phyloP scores from a whole-genome alignment of 2,329 filamentous ascomycete genomes.

The Leptographium radiaticola region DNA sequence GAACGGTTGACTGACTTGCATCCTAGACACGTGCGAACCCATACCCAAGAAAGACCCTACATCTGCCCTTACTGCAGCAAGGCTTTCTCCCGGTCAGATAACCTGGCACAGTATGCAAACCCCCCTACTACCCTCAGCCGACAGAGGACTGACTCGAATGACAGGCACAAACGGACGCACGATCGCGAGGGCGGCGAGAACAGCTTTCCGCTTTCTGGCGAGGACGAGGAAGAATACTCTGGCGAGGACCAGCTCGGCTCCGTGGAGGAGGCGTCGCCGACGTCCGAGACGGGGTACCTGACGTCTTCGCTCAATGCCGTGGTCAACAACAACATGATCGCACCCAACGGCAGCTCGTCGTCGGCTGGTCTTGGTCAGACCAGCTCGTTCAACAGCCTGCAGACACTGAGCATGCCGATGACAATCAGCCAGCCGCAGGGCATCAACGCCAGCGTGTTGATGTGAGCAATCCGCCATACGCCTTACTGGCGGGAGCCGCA shows the following conservation, averaged over 20 bases:
- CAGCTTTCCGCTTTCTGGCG: slow-evolving; percentile 54
- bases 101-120: slow-evolving; percentile 79
- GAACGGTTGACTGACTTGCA: slow-evolving; percentile 30
- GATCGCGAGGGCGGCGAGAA: slow-evolving; percentile 51
- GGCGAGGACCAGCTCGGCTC: slow-evolving; percentile 77
- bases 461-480: slow-evolving; percentile 14
- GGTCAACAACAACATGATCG: slow-evolving; percentile 18
- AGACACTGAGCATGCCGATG: slow-evolving; percentile 52
- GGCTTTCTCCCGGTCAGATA: slow-evolving; percentile 96
- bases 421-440: slow-evolving; percentile 41
- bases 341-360: slow-evolving; percentile 14
- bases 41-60: slow-evolving; percentile 98
- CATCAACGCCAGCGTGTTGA: slow-evolving; percentile 28
- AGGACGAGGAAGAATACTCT: slow-evolving; percentile 71
- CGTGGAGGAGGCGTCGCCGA: slow-evolving; percentile 65
- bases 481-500: neutral
- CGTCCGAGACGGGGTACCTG: slow-evolving; percentile 53
- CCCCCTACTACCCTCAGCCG: slow-evolving; percentile 14
- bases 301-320: slow-evolving; percentile 36
- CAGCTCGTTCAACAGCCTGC: slow-evolving; percentile 41
- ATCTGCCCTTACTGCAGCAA: slow-evolving; percentile 97
- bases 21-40: slow-evolving; percentile 90
- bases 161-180: slow-evolving; percentile 71
- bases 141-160: slow-evolving; percentile 25
- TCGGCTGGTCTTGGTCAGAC: slow-evolving; percentile 15